Percentiles rank a stretch among this genome's conserved stretches.
Conservation (phyloP, 2,329 filamentous ascomycete species). For the Gyromitra esculenta region DNA sequence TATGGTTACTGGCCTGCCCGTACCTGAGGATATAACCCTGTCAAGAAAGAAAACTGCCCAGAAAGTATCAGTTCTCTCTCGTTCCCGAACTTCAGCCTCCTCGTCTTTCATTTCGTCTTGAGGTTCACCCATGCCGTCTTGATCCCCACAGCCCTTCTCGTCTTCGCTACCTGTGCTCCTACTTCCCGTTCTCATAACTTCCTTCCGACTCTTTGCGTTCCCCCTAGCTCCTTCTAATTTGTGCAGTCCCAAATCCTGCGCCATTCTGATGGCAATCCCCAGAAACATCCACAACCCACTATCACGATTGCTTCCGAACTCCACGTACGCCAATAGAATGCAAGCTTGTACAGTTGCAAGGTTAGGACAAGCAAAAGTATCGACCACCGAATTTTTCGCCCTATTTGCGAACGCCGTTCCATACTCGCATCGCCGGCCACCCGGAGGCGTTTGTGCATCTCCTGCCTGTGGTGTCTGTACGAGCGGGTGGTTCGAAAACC, state of each 20-base stretch:
- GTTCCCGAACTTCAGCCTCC: conserved; percentile 62
- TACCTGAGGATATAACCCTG: conserved; percentile 85
- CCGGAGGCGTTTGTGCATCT: conserved; percentile 21
- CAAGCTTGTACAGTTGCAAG: conserved; percentile 86
- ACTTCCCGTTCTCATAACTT: conserved; percentile 37
- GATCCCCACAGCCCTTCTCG: conserved; percentile 62
- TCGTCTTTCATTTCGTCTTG: conserved; percentile 64
- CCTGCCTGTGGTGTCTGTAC: conserved; percentile 60
- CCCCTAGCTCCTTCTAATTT: conserved; percentile 76
- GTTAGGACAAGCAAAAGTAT: conserved; percentile 83
- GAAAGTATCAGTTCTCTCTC: conserved; percentile 85
- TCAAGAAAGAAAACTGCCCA: conserved; percentile 92
- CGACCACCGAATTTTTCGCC: conserved; percentile 82
- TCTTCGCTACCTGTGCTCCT: conserved; percentile 60
- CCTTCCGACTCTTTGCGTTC: conserved; percentile 24
- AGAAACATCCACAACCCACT: conserved; percentile 95
- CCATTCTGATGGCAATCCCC: conserved; percentile 85
- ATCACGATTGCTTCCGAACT: conserved; percentile 87
- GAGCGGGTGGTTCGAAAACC: conserved; percentile 69
- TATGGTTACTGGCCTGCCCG: conserved; percentile 82
- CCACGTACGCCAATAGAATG: conserved; percentile 84
- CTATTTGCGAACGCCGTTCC: conserved; percentile 82
- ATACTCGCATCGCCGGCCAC: conserved; percentile 42
- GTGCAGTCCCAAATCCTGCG: conserved; percentile 80
- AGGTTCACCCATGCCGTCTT: conserved; percentile 64